Evolutionary conservation across 2,329 filamentous ascomycete genomes (phyloP), one percentile per base, ranked within the genome.

Genomic region (Phyllosticta citribraziliensis): DNA sequence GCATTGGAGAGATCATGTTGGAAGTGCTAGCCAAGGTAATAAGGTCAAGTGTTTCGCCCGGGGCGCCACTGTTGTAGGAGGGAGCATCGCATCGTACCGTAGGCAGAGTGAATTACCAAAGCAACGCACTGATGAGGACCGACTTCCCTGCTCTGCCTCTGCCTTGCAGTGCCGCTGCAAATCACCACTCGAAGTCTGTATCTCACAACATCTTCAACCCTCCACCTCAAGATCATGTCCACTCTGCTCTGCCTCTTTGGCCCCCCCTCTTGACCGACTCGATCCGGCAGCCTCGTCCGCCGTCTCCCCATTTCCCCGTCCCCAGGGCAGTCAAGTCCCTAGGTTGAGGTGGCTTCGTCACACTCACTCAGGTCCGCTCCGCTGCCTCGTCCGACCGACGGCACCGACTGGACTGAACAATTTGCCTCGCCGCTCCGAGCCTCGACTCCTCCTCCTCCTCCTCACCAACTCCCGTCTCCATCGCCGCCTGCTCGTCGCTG

Each of bases 301-400:
- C 59, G 50, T 61, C 54, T 61, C 55, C 59, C 59, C 59, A 56
- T 61, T 61, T 61, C 54, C 47, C 59, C 59, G 55, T 61, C 59
- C 22, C 22, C 22, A 22, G n/a, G n/a, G n/a, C n/a, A n/a, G n/a
- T n/a, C n/a, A n/a, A n/a, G 22, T 22, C 22, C 22, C 22, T n/a
- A n/a, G n/a, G n/a, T n/a, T n/a, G n/a, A n/a, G n/a, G n/a, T n/a
- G n/a, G n/a, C n/a, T 22, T 22, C 22, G 22, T 22, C 22, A 22
- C 22, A 22, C 22, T 22, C 22, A 22, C 22, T 3, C 22, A 22
- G 22, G 22, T 14, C 35, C 35, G 52, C 55, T 14, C 35, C 35
- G 52, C 55, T 57, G 59, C 59, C 59, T 60, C 58, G 30, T 61
- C 59, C 59, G 59, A 61, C 59, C 59, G 59, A 55, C 22, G 22